These are phyloP conservation scores for Phaffomyces antillensis DNA, from an alignment of 805 yeast genomes.

Conservation along the genomic window DNA sequence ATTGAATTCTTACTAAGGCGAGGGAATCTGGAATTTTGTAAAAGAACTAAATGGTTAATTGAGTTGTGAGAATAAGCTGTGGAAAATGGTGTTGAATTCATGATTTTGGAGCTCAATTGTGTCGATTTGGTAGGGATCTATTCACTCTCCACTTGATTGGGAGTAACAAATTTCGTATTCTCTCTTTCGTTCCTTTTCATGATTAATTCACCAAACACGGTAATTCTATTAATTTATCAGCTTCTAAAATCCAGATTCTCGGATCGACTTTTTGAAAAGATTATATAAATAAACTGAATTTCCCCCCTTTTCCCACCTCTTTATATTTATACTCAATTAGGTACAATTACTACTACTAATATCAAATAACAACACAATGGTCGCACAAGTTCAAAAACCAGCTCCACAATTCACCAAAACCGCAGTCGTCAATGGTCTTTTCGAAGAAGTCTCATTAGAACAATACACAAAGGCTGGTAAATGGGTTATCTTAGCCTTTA, in stretches of 20 bases:
- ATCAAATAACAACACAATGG: conserved; percentile 46
- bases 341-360: too few relatives aligned
- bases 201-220: too few relatives aligned
- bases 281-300: not conserved
- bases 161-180: too few relatives aligned
- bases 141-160: too few relatives aligned
- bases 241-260: not conserved
- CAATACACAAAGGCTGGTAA: conserved; percentile 80
- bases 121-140: not conserved
- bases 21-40: not conserved
- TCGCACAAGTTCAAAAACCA: conserved; percentile 85
- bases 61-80: too few relatives aligned
- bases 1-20: not conserved
- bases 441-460: conserved; percentile 92
- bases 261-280: not conserved
- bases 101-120: too few relatives aligned
- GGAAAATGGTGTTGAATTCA: too few relatives aligned
- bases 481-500: conserved; percentile 95
- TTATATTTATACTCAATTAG: not conserved
- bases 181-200: too few relatives aligned
- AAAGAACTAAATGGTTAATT: too few relatives aligned
- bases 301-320: not conserved
- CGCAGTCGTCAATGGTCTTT: conserved; percentile 94
- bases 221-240: conserved; percentile 3
- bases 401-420: conserved; percentile 96